Conservation (phyloP, 148 eudicot genomes). For the Dysphania ambrosioides region DNA sequence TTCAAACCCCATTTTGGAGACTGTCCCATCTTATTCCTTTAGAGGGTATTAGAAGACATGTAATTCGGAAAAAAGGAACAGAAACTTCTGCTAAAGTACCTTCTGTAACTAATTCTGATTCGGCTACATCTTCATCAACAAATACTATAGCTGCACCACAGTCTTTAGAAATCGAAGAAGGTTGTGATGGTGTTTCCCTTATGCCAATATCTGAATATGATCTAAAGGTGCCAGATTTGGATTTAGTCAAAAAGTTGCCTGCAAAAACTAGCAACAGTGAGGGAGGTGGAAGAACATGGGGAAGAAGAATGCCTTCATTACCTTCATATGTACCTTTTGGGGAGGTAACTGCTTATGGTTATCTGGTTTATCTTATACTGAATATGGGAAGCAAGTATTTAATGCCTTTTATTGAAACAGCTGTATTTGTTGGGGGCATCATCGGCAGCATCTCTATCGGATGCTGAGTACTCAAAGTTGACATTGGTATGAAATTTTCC, state of each 20-base stretch:
- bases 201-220: slow-evolving; percentile 56
- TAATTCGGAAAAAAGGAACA: slow-evolving; percentile 50
- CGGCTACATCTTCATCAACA: slow-evolving; percentile 43
- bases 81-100: slow-evolving; percentile 40
- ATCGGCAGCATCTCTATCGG: slow-evolving; percentile 80
- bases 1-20: slow-evolving; percentile 93
- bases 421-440: slow-evolving; percentile 86
- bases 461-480: slow-evolving; percentile 92
- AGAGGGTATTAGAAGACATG: slow-evolving; percentile 66
- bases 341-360: slow-evolving; percentile 50
- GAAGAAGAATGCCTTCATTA: slow-evolving; percentile 64
- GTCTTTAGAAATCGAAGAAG: slow-evolving; percentile 90
- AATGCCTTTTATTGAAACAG: slow-evolving; percentile 35
- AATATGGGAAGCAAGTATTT: not conserved
- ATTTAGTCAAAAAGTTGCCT: slow-evolving; percentile 36
- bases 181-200: slow-evolving; percentile 85
- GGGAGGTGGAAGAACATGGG: slow-evolving; percentile 63
- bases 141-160: slow-evolving; percentile 51
- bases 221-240: slow-evolving; percentile 39
- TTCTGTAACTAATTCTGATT: slow-evolving; percentile 37
- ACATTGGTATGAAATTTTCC: slow-evolving; percentile 77
- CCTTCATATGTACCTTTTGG: slow-evolving; percentile 99
- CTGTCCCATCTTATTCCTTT: slow-evolving; percentile 89
- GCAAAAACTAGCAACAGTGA: slow-evolving; percentile 36
- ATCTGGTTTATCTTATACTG: slow-evolving; percentile 4